phyloP scores from a whole-genome alignment of 139 green algal genomes.

The Volvox africanus region DNA sequence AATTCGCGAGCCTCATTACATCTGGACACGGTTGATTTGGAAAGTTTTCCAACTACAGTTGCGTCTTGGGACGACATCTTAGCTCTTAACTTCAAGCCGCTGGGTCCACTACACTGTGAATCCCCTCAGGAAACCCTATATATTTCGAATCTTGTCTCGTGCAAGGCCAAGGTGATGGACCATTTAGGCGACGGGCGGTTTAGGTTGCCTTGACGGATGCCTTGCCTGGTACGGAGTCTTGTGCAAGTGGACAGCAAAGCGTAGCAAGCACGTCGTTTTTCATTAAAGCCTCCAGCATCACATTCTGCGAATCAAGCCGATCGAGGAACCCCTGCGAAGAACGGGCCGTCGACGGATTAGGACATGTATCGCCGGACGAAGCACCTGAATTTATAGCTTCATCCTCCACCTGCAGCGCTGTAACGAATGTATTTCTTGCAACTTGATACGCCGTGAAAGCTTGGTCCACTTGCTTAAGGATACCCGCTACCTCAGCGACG shows the following conservation, averaged over 20 bases:
- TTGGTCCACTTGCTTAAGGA: conserved; percentile 62
- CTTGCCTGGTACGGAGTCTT: conserved; percentile 59
- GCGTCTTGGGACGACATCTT: too few relatives aligned
- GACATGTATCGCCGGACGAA: background rate
- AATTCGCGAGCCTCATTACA: too few relatives aligned
- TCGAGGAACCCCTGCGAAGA: conserved; percentile 54
- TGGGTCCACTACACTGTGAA: too few relatives aligned
- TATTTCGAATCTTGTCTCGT: too few relatives aligned
- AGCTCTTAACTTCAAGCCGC: too few relatives aligned
- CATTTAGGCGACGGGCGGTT: too few relatives aligned
- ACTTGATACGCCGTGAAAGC: conserved; percentile 60
- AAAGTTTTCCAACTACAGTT: too few relatives aligned
- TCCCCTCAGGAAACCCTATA: too few relatives aligned
- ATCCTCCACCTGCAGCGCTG: conserved; percentile 41
- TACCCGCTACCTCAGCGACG: conserved; percentile 42
- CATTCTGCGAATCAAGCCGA: conserved; percentile 40
- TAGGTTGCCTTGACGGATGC: too few relatives aligned
- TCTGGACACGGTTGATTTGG: too few relatives aligned
- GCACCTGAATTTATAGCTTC: too few relatives aligned
- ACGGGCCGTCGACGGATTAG: background rate
- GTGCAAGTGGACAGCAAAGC: conserved; percentile 60
- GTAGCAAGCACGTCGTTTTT: conserved; percentile 62
- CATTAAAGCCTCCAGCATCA: conserved; percentile 64
- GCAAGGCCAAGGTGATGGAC: too few relatives aligned
- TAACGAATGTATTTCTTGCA: conserved; percentile 57